Evolutionary conservation across 345 rosid species (phyloP).

Genomic region (Salix koriyanagi): DNA sequence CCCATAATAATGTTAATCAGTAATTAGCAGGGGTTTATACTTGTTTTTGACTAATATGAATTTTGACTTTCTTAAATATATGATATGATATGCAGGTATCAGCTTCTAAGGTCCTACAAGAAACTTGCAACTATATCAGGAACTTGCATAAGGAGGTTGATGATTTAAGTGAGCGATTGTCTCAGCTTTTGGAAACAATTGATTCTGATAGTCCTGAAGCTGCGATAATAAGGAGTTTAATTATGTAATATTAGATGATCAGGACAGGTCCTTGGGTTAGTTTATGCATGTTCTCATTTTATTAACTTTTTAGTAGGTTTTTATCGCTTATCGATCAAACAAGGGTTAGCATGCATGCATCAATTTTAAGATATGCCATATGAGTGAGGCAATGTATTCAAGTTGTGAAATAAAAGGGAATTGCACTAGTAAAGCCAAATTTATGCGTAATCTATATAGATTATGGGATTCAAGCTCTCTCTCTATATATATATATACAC

Average conservation of each 20-base stretch:
- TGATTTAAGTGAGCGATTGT: conserved; percentile 80
- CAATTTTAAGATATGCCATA: conserved; percentile 13
- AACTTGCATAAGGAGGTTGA: conserved; percentile 83
- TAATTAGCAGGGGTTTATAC: not conserved
- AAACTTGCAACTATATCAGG: conserved; percentile 90
- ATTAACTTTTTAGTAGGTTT: conserved; percentile 6
- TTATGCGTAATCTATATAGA: not conserved
- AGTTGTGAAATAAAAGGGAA: conserved; percentile 35
- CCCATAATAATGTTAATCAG: not conserved
- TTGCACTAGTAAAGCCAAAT: conserved; percentile 37
- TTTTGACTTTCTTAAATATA: not conserved
- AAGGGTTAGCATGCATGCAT: not conserved
- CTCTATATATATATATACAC: too few species aligned
- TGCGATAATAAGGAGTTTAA: conserved; percentile 84
- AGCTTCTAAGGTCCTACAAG: conserved; percentile 85
- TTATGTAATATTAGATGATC: conserved; percentile 35
- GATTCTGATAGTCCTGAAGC: conserved; percentile 91
- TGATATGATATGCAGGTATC: conserved; percentile 46
- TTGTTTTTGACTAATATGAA: not conserved
- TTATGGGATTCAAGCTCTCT: not conserved
- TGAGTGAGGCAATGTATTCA: conserved; percentile 24
- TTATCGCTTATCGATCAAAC: conserved; percentile 36
- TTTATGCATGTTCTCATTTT: not conserved
- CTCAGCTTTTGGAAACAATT: conserved; percentile 73
- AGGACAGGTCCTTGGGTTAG: not conserved